Conservation (phyloP, 208 protist genomes). For the Leishmania lainsoni region DNA sequence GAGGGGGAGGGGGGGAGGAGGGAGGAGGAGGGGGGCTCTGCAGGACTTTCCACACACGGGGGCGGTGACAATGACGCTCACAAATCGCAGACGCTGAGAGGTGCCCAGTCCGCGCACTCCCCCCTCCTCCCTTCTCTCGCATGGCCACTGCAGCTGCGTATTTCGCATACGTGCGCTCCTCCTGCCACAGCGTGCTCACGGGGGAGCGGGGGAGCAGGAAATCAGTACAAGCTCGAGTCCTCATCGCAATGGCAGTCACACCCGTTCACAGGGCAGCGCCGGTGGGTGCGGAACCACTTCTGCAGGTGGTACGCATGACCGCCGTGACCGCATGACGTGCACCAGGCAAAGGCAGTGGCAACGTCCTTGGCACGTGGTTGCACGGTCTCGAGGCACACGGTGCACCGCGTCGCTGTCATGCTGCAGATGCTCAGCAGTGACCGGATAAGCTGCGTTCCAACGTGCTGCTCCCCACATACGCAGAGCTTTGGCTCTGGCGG, state of each 20-base stretch:
- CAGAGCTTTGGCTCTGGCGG: slow-evolving; percentile 11
- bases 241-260: slow-evolving; percentile 83
- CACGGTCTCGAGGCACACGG: slow-evolving; percentile 59
- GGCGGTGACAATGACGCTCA: neutral
- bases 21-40: too few relatives aligned
- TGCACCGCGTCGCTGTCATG: slow-evolving; percentile 40
- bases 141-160: neutral
- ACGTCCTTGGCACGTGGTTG: slow-evolving; percentile 27
- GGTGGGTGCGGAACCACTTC: slow-evolving; percentile 80
- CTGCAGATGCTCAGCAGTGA: slow-evolving; percentile 28
- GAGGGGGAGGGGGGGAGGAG: too few relatives aligned
- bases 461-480: slow-evolving; percentile 38
- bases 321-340: slow-evolving; percentile 79
- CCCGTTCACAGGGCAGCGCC: slow-evolving; percentile 65
- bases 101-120: neutral
- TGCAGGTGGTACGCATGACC: slow-evolving; percentile 82
- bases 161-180: neutral
- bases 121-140: neutral
- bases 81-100: neutral
- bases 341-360: slow-evolving; percentile 65
- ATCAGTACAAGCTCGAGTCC: slow-evolving; percentile 44
- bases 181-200: neutral
- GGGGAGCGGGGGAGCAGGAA: neutral
- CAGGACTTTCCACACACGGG: neutral
- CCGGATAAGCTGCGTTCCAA: slow-evolving; percentile 31